Base-by-base conservation (phyloP, 148 eudicot genomes). In the Mesembryanthemum crystallinum region DNA sequence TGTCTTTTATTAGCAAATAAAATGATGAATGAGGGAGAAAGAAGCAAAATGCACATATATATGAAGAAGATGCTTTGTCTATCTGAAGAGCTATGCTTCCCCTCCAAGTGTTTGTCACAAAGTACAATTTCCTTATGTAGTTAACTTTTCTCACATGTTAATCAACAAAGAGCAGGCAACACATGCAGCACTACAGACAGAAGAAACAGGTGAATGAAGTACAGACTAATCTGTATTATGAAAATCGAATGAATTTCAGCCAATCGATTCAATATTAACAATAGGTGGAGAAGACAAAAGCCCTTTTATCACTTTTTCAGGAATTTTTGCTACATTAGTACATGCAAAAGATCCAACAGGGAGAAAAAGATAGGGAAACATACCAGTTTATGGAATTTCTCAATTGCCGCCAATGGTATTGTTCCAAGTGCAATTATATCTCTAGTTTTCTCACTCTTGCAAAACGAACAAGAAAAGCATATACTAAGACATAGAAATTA, bases 361-460 rank as follows among this genome's bases (percentile, higher is more conserved):
- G 33, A 57, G 29, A 7, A 25, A 72, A 73, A 71, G 76, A 54
- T 37, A 70, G 74, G 13, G 73, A 82, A 82, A 86, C 94, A 81
- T 86, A 91, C 98, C 71, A 83, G 81, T 84, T 91, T 92, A 85
- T 73, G 85, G 80, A 92, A 96, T 85, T 89, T 95, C 69, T 96
- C 99, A 10, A 96, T 90, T 43, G 89, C 83, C n/a, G 93, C 90
- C 83, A 88, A 76, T 2, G 99, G 93, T 80, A 92, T 91, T 10
- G 99, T 88, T 83, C 99, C 99, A 80, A 96, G 89, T 35, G 88
- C 81, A 81, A 96, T 88, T 64, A 96, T 76, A 75, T 88, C 87
- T 82, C 97, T 87, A 64, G 92, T 86, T 73, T 82, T 92, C 80
- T 96, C 97, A 69, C 94, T 92, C 99, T 96, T 42, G 47, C 82